Conservation (phyloP, 2,329 filamentous ascomycete genomes). For the Dactylonectria macrodidyma region DNA sequence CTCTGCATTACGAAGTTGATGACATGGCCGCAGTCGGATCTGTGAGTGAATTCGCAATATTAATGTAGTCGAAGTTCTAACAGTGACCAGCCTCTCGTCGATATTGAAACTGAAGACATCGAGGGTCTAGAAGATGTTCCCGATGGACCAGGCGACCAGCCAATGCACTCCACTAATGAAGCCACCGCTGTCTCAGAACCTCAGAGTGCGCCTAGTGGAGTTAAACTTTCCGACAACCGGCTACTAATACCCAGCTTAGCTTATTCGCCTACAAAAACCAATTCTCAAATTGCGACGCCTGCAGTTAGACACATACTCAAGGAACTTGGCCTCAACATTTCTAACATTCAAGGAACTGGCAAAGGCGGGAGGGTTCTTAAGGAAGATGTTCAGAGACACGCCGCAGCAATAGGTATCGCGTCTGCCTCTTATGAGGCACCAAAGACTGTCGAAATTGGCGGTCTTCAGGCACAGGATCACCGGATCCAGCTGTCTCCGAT, state of each 20-base stretch:
- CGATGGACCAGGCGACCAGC: neutral
- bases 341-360: constrained; percentile 10
- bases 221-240: neutral
- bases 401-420: neutral
- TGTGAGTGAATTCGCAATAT: constrained; percentile 7
- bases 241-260: neutral
- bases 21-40: constrained; percentile 23
- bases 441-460: neutral
- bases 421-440: neutral
- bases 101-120: constrained; percentile 18
- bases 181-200: neutral
- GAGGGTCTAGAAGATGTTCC: neutral
- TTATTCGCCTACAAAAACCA: neutral
- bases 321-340: constrained; percentile 9
- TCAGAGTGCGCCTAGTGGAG: neutral
- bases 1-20: constrained; percentile 22
- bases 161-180: neutral
- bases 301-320: constrained; percentile 24
- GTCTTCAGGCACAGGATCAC: neutral
- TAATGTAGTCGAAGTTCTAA: neutral
- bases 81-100: constrained; percentile 12
- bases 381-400: constrained; percentile 24
- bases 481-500: constrained; percentile 4
- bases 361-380: constrained; percentile 24
- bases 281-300: constrained; percentile 1